Evolutionary conservation across 306 rosid genomes (phyloP).

Genomic region (Elaeagnus macrophylla): DNA sequence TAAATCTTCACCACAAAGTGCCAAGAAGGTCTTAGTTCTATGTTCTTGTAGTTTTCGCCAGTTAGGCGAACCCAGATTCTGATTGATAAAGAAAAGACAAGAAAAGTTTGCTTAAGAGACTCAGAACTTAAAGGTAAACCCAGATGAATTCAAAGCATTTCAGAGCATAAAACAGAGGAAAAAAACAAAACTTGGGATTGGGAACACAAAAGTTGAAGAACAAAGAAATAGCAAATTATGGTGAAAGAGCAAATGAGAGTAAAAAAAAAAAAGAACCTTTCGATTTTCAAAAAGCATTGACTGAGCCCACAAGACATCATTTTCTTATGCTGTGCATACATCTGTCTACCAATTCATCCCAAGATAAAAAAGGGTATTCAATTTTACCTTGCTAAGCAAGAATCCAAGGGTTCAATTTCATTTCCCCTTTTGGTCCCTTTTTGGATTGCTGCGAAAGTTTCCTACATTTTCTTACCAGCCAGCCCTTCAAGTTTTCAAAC

Average conservation of each 20-base stretch:
- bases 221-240: slow-evolving; percentile 27
- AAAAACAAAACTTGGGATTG: slow-evolving; percentile 13
- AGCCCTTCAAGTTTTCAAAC: slow-evolving; percentile 17
- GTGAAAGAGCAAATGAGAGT: slow-evolving; percentile 15
- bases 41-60: slow-evolving; percentile 5
- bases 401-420: slow-evolving; percentile 56
- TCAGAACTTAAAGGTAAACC: slow-evolving; percentile 20
- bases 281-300: slow-evolving; percentile 25
- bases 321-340: slow-evolving; percentile 27
- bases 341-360: slow-evolving; percentile 37
- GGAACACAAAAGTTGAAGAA: slow-evolving; percentile 30
- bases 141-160: slow-evolving; percentile 25
- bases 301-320: slow-evolving; percentile 69
- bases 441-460: slow-evolving; percentile 2
- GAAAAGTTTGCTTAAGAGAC: slow-evolving; percentile 2
- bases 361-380: slow-evolving; percentile 17
- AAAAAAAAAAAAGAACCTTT: slow-evolving; percentile 47
- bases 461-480: neutral
- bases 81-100: slow-evolving; percentile 11
- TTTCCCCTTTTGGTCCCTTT: slow-evolving; percentile 14
- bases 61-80: slow-evolving; percentile 3
- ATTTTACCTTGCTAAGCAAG: slow-evolving; percentile 44
- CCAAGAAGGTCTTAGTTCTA: neutral
- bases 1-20: slow-evolving; percentile 12
- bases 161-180: slow-evolving; percentile 26